These are phyloP conservation scores for Penstemon eatonii DNA, from an alignment of 257 asterid genomes.

Conservation along the genomic window DNA sequence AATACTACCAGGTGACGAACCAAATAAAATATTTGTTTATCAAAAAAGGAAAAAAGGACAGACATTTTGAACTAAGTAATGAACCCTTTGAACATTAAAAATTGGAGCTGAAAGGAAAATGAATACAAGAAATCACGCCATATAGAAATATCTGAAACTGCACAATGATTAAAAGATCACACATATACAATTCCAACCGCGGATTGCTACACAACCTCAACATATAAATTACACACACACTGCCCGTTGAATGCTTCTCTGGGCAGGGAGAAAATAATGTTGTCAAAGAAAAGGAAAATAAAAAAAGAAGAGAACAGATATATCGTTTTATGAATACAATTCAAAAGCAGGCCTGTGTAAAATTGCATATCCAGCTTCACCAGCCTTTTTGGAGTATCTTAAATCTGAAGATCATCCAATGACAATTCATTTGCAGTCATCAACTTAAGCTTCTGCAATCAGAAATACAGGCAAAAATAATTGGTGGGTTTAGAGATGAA, in stretches of 20 bases:
- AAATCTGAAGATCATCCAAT: slow-evolving; percentile 86
- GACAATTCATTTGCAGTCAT: slow-evolving; percentile 69
- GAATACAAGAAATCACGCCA: too few species aligned
- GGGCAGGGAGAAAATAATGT: slow-evolving; percentile 25
- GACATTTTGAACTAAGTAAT: too few species aligned
- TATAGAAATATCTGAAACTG: too few species aligned
- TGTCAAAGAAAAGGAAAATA: background rate
- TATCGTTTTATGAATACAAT: slow-evolving; percentile 32
- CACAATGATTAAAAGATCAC: background rate
- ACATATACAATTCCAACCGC: slow-evolving; percentile 2
- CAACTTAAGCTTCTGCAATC: slow-evolving; percentile 82
- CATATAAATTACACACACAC: slow-evolving; percentile 32
- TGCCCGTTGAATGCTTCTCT: slow-evolving; percentile 16
- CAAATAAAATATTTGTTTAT: too few species aligned
- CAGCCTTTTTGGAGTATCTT: slow-evolving; percentile 22
- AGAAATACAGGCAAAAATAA: slow-evolving; percentile 3
- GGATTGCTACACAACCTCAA: background rate
- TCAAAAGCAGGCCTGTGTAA: slow-evolving; percentile 31
- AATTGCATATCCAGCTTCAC: slow-evolving; percentile 36
- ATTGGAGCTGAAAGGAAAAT: too few species aligned
- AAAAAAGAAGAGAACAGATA: slow-evolving; percentile 11
- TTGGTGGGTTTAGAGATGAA: background rate
- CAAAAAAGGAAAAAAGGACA: too few species aligned
- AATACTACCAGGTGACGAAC: too few species aligned
- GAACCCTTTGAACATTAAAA: too few species aligned